Base-by-base conservation (phyloP, 441 rosid genomes). In the Sinapis alba region DNA sequence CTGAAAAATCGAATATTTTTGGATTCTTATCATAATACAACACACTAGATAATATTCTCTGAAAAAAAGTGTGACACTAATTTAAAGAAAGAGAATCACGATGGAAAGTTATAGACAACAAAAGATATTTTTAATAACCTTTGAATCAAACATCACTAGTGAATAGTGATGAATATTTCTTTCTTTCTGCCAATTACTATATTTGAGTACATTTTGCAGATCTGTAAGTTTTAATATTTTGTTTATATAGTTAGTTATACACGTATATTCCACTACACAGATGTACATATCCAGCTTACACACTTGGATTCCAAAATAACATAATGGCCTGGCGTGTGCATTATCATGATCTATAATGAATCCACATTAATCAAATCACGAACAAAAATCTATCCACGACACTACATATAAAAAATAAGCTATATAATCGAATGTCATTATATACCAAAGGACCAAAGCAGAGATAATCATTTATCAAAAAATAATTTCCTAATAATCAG, bases 241-340 rank as follows among this genome's bases (percentile, higher is more conserved):
- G 32, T 57, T 57, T 57, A 21, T 57, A 21, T 21, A 11, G 15
- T 21, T 23, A 57, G 32, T 13, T 57, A 57, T 57, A 24, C 68
- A 47, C 68, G 58, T 60, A 45, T 71, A 61, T 47, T 50, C 61
- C 62, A 71, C 59, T 15, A 32, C 66, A 70, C 38, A 54, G 32
- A 68, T 54, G 28, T 54, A 13, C 12, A 15, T 15, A 43, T 61
- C 75, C n/a, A 10, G 67, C 47, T 19, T 71, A 30, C 68, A 20
- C 50, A 47, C 61, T 15, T 71, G 36, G 38, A 62, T n/a, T 62
- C 60, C 50, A 27, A n/a, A 28, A 30, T n/a, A 61, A 47, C 9
- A 21, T 28, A 60, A 9, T 45, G 32, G 50, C 24, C 51, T 71
- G 60, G 50, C 68, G 34, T 71, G 34, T 30, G 38, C 41, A 65